These are phyloP conservation scores for Fusarium chaquense DNA, from an alignment of 2,329 filamentous ascomycete genomes.

Conservation along the genomic window DNA sequence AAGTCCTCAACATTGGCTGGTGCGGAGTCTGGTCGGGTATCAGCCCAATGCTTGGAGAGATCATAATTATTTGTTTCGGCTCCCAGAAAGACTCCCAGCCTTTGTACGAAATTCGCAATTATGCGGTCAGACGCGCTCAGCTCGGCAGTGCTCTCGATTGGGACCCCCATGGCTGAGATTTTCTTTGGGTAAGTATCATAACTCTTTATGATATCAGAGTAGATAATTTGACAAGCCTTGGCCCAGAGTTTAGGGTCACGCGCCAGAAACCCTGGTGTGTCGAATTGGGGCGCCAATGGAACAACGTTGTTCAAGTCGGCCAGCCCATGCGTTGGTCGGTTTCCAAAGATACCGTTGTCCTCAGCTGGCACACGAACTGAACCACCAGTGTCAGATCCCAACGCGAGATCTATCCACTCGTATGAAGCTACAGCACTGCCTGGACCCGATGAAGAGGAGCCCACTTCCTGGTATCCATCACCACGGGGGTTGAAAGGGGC, in stretches of 20 bases:
- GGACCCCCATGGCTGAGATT: not conserved
- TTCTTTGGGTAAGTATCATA: not conserved
- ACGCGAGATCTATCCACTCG: not conserved
- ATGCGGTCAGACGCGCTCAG: not conserved
- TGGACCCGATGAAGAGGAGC: not conserved
- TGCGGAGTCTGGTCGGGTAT: not conserved
- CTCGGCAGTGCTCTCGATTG: not conserved
- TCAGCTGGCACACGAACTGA: not conserved
- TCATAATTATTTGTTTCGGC: not conserved
- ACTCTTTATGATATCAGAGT: not conserved
- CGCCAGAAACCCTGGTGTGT: not conserved
- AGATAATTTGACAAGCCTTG: not conserved
- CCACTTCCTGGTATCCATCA: not conserved
- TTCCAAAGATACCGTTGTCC: not conserved
- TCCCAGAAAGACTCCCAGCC: not conserved
- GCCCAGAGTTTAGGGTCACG: not conserved
- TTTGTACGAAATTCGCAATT: not conserved
- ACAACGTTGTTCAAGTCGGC: not conserved
- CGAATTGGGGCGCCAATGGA: not conserved
- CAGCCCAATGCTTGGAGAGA: not conserved
- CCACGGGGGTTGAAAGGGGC: not conserved
- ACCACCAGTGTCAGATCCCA: slow-evolving; percentile 1
- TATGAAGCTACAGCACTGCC: not conserved
- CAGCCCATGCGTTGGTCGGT: not conserved
- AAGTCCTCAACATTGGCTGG: not conserved